Base-by-base conservation (phyloP, 768 basidiomycete genomes). In the Chalciporus sphaerocephalus region DNA sequence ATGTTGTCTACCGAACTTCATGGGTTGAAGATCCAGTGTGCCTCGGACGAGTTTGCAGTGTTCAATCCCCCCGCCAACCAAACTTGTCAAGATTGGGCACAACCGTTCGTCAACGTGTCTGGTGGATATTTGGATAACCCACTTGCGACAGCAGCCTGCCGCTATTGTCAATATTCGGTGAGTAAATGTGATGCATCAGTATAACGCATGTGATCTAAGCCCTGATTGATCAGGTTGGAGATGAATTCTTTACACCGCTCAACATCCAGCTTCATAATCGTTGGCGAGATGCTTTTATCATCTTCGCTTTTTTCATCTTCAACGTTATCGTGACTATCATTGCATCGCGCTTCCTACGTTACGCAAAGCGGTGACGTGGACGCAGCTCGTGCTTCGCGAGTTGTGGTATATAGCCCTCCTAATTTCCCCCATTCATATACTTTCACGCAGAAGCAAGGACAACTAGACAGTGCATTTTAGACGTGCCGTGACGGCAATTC, bases 1-100 rank as follows among this genome's bases (percentile, higher is more conserved):
- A 83, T 92, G 73, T 67, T 90, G 23, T 78, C 85, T 0, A 90
- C 85, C 5, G 89, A 88, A 54, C 71, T 93, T 9, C 79, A 87
- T 56, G 87, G 82, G 9, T 71, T 91, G 16, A 52, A 57, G 0
- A 84, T 92, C 48, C 60, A 46, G 16, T 89, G 91, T 69, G 74
- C 78, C 17, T 54, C 69, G 0, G 78, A 80, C 48, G 92, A 95
- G 58, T 89, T 86, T 57, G 70, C 76, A 11, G 52, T 74, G 6
- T 90, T 94, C 70, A 65, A 76, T 44, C 87, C 92, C 1, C 90
- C 92, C 0, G 50, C 71, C 2, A 84, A 83, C 3, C 80, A 91
- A 60, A 88, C 83, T 0, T 95, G 92, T 57, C 52, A 52, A 9
- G 53, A 72, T 1, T 95, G 87, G 85, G 85, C 84, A 0, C 59